phyloP scores from a whole-genome alignment of 345 rosid genomes.

The Toxicodendron radicans region DNA sequence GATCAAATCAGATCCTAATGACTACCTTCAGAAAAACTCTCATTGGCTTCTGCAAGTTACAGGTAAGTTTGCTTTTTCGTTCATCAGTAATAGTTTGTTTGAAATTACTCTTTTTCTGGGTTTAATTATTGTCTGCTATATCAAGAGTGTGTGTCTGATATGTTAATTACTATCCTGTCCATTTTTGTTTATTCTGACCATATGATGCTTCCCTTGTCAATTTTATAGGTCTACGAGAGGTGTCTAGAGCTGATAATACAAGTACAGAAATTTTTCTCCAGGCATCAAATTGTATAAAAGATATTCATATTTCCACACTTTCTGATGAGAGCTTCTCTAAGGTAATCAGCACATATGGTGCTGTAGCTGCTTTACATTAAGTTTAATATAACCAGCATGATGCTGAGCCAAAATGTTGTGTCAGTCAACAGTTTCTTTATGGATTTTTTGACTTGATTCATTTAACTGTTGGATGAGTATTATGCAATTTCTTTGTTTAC shows the following conservation, averaged over 20 bases:
- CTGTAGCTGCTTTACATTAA: constrained; percentile 6
- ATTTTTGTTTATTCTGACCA: background rate
- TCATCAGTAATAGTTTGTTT: constrained; percentile 5
- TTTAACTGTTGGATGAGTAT: background rate
- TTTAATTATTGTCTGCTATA: background rate
- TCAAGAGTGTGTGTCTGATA: background rate
- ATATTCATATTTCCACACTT: constrained; percentile 55
- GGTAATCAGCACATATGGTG: constrained; percentile 40
- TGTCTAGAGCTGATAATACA: constrained; percentile 35
- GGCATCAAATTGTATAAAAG: constrained; percentile 61
- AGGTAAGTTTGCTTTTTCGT: too few species aligned
- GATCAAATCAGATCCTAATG: constrained; percentile 70
- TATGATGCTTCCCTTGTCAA: constrained; percentile 18
- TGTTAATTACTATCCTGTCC: background rate
- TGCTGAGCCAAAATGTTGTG: background rate
- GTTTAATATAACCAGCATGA: background rate
- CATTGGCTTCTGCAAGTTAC: constrained; percentile 69
- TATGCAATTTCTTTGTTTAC: background rate
- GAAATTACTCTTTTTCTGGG: background rate
- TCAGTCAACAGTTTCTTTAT: constrained; percentile 7
- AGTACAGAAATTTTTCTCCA: constrained; percentile 49
- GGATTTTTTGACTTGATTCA: background rate
- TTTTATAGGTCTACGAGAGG: constrained; percentile 58
- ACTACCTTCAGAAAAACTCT: constrained; percentile 64
- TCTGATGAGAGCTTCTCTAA: constrained; percentile 75